phyloP scores from a whole-genome alignment of 148 eudicot species.

The Fallopia convolvulus region DNA sequence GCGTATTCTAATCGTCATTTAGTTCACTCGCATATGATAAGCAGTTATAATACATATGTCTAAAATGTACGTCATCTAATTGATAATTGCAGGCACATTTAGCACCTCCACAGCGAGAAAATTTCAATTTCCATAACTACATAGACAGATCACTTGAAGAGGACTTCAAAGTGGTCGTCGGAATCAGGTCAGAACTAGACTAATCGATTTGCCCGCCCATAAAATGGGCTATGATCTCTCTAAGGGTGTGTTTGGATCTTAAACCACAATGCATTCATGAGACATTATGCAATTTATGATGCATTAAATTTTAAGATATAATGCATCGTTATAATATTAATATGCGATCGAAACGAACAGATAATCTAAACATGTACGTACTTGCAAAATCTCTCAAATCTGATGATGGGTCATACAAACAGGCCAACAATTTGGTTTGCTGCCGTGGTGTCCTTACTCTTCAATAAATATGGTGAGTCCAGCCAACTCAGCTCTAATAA shows the following conservation, averaged over 20 bases:
- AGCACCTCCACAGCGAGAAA: background rate
- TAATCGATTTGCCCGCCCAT: too few relatives aligned
- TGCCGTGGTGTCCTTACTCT: background rate
- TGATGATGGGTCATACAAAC: background rate
- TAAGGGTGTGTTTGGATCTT: too few relatives aligned
- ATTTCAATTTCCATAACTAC: background rate
- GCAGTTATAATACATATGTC: too few relatives aligned
- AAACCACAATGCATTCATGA: too few relatives aligned
- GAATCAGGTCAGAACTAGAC: background rate
- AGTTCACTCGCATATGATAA: too few relatives aligned
- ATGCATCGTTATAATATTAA: too few relatives aligned
- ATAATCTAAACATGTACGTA: too few relatives aligned
- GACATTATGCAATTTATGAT: background rate
- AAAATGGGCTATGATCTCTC: too few relatives aligned
- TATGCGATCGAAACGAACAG: too few relatives aligned
- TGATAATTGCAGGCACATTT: background rate
- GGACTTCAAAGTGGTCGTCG: background rate
- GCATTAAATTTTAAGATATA: too few relatives aligned
- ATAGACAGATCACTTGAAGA: background rate
- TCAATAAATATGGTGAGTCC: background rate
- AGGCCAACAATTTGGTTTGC: conserved; percentile 3
- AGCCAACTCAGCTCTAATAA: background rate
- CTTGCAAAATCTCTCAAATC: too few relatives aligned
- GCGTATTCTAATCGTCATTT: too few relatives aligned
- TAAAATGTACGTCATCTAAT: background rate